phyloP scores from a whole-genome alignment of 495 filamentous ascomycete species.

The Xylaria scruposa region DNA sequence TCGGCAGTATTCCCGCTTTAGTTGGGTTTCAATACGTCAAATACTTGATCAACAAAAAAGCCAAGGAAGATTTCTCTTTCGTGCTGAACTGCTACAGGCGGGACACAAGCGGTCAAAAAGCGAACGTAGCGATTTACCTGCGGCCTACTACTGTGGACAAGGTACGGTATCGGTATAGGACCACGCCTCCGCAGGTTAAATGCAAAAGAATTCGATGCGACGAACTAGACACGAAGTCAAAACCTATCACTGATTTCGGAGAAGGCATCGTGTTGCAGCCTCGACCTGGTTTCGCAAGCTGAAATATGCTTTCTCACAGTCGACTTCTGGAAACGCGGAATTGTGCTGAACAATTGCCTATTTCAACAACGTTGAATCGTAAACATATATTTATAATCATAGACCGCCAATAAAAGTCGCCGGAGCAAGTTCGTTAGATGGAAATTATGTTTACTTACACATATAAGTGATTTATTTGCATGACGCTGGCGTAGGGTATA shows the following conservation, averaged over 20 bases:
- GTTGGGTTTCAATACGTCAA: slow-evolving; percentile 8
- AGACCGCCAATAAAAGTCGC: too few species aligned
- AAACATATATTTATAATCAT: too few species aligned
- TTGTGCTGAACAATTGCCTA: neutral
- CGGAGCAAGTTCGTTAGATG: too few species aligned
- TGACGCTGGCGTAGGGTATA: too few species aligned
- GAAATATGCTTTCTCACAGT: neutral
- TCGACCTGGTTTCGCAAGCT: neutral
- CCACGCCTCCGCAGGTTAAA: neutral
- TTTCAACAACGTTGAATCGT: neutral
- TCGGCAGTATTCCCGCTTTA: neutral
- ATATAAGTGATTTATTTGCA: too few species aligned
- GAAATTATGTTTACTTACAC: too few species aligned
- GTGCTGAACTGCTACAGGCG: slow-evolving; percentile 13
- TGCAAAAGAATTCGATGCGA: slow-evolving; percentile 8
- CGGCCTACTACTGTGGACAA: neutral
- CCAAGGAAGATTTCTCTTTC: slow-evolving; percentile 14
- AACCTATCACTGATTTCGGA: neutral
- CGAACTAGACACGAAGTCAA: neutral
- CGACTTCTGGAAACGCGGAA: neutral
- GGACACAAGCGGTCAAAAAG: neutral
- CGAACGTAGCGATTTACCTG: slow-evolving; percentile 9
- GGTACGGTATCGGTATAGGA: neutral
- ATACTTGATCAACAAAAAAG: neutral
- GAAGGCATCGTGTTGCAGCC: slow-evolving; percentile 15